Evolutionary conservation across 2,329 filamentous ascomycete genomes (phyloP).

Genomic region (Sporothrix brunneoviolacea): DNA sequence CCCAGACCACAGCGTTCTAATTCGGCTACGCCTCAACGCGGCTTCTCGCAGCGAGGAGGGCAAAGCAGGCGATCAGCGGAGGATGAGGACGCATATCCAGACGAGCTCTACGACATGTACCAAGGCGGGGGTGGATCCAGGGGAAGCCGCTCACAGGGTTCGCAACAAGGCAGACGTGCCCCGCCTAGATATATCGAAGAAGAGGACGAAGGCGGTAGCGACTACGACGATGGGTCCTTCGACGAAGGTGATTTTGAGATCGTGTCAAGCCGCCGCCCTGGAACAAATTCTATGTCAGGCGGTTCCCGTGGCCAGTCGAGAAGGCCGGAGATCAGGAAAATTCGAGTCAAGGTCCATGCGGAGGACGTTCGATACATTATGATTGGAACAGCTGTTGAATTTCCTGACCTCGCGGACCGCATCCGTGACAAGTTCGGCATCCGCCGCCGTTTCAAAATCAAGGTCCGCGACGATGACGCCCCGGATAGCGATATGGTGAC

Average conservation of each 20-base stretch:
- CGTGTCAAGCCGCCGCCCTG: constrained; percentile 49
- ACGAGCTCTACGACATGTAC: constrained; percentile 64
- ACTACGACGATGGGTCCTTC: constrained; percentile 62
- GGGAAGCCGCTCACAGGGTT: constrained; percentile 33
- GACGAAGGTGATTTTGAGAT: constrained; percentile 79
- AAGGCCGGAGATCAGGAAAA: constrained; percentile 63
- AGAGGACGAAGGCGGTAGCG: constrained; percentile 68
- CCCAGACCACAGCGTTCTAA: constrained; percentile 33
- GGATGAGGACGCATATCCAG: constrained; percentile 57
- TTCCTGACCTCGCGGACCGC: constrained; percentile 67
- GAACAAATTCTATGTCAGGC: constrained; percentile 40
- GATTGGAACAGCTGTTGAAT: constrained; percentile 66
- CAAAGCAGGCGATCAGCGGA: constrained; percentile 35
- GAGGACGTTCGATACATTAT: constrained; percentile 92
- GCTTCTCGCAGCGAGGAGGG: constrained; percentile 35
- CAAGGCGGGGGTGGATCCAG: constrained; percentile 34
- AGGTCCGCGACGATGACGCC: constrained; percentile 73
- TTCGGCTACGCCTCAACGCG: constrained; percentile 39
- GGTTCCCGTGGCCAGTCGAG: constrained; percentile 49
- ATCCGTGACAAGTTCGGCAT: constrained; percentile 85
- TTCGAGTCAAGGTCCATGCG: constrained; percentile 86
- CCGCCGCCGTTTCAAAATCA: constrained; percentile 74
- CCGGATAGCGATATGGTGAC: constrained; percentile 84
- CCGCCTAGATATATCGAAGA: constrained; percentile 66
- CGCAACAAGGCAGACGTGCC: constrained; percentile 26